Evolutionary conservation across 352 stramenopile genomes (phyloP), one percentile per base, ranked within the genome.

Genomic region (Pythium dissotocum): DNA sequence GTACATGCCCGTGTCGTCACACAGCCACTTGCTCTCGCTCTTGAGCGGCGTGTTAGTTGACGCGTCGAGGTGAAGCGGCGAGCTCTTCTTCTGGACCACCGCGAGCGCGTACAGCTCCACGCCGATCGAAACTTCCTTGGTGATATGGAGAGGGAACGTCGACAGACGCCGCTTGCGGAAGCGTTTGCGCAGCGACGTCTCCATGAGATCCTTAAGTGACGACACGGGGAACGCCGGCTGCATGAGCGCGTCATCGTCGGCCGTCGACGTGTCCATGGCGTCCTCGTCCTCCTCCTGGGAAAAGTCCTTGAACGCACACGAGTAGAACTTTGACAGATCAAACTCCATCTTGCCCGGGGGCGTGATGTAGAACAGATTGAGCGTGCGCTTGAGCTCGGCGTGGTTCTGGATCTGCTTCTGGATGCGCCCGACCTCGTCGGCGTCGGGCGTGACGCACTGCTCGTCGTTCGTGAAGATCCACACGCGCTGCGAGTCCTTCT

Each of bases 381-480:
- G 57, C 53, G 75, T 84, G 36, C 85, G 82, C 59, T 87, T 86
- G 32, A 95, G 71, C 69, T 95, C 87, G 7, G 83, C 76, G 73
- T 95, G 87, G 63, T 95, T 95, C 75, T 90, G 85, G 6, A 90
- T 75, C 77, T 95, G 87, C 68, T 92, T 91, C 61, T 89, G 79
- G 53, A 93, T 71, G 18, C 83, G 83, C 2, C 73, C 72, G 14
- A 72, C 61, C 70, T 95, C 87, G 58, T 93, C 83, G 7, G 62
- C 67, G 36, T 91, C 82, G n/a, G 78, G 73, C 3, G 71, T 59
- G 7, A 71, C 51, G 8, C 79, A 81, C 21, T 58, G 71, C 65
- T 95, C 87, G 71, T 93, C 80, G 63, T 95, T 93, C 32, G 87
- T 95, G 63, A 95, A 93, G 58, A 93, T 81, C 87, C 87, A 95